Evolutionary conservation across 768 basidiomycete species (phyloP), one percentile per base, ranked within the genome.

Genomic region (Boletus sp.): DNA sequence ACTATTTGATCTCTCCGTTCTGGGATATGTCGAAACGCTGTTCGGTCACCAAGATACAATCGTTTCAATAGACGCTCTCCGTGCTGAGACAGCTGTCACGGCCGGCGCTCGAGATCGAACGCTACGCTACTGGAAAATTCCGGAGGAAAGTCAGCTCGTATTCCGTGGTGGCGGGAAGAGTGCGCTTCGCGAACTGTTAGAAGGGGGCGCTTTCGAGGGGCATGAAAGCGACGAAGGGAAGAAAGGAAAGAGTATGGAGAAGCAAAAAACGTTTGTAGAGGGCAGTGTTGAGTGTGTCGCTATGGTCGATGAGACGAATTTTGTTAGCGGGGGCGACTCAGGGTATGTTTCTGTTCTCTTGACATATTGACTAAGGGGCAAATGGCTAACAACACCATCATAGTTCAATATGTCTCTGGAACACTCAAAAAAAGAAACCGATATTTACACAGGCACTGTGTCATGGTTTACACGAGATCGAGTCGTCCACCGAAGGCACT

Each of bases 21-120:
- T 96, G 79, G 93, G 92, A 10, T 93, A 94, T 64, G 87, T 98
- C 52, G 96, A 99, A 70, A 98, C 96, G 8, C 76, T 98, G 5
- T 99, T 96, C 67, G 97, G 97, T 1, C 97, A 99, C 67, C 96
- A 98, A 73, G 95, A 98, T 64, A 81, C 83, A 29, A 83, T 97
- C 29, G 75, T 90, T 15, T 76, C 80, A 5, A 64, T 99, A 6
- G 91, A 94, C 58, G 79, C 92, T 7, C 80, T 98, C 15, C 84
- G 89, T 33, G 83, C 83, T 7, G 93, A 98, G 62, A 84, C 85
- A 2, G 90, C 88, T 15, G 83, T 98, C 19, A 94, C 87, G 34
- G 88, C 88, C 6, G 97, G 96, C 19, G 90, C 85, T 1, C 78
- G 93, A 33, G 97, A 99, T 75, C 88, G 92, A 67, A 97, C 94